These are phyloP conservation scores for Picea abies DNA, from an alignment of 83 land plant species.

Conservation along the genomic window DNA sequence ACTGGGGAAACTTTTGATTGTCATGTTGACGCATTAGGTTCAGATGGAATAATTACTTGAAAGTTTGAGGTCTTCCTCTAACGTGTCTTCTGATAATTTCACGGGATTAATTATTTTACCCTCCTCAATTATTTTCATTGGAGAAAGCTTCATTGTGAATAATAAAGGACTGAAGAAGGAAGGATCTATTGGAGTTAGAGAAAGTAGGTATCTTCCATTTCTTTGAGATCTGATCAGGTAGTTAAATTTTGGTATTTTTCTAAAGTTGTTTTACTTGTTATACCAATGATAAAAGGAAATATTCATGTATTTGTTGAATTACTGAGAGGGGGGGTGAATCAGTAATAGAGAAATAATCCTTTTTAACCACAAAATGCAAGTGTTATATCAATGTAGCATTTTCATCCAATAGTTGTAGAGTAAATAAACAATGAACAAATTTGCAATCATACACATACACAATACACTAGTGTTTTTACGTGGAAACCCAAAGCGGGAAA, in stretches of 20 bases:
- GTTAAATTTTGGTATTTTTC: not conserved
- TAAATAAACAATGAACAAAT: too few relatives aligned
- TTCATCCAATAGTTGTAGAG: too few relatives aligned
- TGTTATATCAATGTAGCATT: too few relatives aligned
- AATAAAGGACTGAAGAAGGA: conserved; percentile 74
- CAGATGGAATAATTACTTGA: not conserved
- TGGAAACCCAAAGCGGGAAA: too few relatives aligned
- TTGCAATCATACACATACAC: too few relatives aligned
- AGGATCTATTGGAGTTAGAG: conserved; percentile 44
- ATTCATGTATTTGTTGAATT: too few relatives aligned
- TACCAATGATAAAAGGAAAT: not conserved
- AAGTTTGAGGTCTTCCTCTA: not conserved
- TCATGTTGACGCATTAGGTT: not conserved
- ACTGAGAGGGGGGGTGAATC: too few relatives aligned
- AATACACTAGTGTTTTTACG: too few relatives aligned
- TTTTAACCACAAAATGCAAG: too few relatives aligned
- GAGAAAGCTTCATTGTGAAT: conserved; percentile 74
- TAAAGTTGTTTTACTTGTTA: not conserved
- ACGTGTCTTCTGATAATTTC: conserved; percentile 42
- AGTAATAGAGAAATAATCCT: too few relatives aligned
- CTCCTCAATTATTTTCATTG: conserved; percentile 64
- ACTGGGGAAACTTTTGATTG: not conserved
- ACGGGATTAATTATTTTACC: conserved; percentile 59
- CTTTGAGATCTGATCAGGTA: not conserved
- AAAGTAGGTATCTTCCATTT: conserved; percentile 27